Conservation (phyloP, 1,284 basidiomycete genomes). For the Sanguinoderma infundibulare region DNA sequence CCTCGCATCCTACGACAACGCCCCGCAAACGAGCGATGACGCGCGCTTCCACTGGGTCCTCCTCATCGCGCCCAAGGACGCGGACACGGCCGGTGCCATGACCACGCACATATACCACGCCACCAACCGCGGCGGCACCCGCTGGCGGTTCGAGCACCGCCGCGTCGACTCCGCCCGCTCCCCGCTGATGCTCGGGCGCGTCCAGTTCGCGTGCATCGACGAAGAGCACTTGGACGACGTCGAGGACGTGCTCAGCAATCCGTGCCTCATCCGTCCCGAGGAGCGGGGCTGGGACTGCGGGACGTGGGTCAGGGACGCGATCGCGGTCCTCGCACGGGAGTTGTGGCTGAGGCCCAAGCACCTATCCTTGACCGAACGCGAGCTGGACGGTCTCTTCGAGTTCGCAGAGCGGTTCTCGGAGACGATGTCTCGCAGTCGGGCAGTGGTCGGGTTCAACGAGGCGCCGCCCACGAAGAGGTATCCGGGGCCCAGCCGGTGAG, state of each 20-base stretch:
- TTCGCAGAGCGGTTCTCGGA: conserved; percentile 13
- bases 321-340: conserved; percentile 8
- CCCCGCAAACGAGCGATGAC: background rate
- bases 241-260: conserved; percentile 6
- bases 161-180: conserved; percentile 21
- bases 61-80: conserved; percentile 19
- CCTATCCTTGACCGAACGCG: background rate
- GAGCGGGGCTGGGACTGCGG: conserved; percentile 19
- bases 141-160: conserved; percentile 21
- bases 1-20: conserved; percentile 22
- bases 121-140: conserved; percentile 11
- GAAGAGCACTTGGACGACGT: background rate
- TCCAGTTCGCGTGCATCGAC: conserved; percentile 15
- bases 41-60: conserved; percentile 23
- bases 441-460: conserved; percentile 6
- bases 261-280: background rate
- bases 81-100: conserved; percentile 8
- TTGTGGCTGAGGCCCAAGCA: background rate
- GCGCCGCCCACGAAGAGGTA: conserved; percentile 18
- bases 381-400: conserved; percentile 12
- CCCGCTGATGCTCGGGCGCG: conserved; percentile 22
- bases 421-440: conserved; percentile 7
- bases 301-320: conserved; percentile 21
- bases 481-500: conserved; percentile 11
- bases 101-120: conserved; percentile 16